A percentile compares a stretch with the other conserved stretches of the same genome.
Evolutionary conservation across 2,329 filamentous ascomycete species (phyloP).

Genomic region (Ophiostoma ips): DNA sequence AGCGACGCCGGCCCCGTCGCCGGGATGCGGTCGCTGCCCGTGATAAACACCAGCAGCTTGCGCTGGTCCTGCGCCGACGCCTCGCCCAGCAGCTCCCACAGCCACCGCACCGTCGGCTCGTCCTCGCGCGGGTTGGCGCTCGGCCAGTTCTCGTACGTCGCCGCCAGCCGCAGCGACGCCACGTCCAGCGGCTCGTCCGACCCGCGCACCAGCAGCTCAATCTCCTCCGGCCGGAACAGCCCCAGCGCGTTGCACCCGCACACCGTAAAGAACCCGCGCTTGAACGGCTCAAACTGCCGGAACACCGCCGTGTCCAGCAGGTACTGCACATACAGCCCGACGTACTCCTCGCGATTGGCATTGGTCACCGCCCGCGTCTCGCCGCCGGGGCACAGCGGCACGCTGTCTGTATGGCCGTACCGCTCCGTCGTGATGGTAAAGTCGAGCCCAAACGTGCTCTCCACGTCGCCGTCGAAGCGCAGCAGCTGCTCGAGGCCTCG

Average conservation of each 20-base stretch:
- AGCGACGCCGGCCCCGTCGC: slow-evolving; percentile 74
- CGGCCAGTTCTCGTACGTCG: slow-evolving; percentile 71
- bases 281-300: slow-evolving; percentile 85
- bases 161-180: slow-evolving; percentile 57
- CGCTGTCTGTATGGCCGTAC: slow-evolving; percentile 53
- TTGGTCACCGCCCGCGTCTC: slow-evolving; percentile 70
- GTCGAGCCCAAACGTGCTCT: slow-evolving; percentile 65
- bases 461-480: slow-evolving; percentile 73
- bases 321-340: slow-evolving; percentile 70
- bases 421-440: slow-evolving; percentile 67
- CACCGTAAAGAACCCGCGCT: slow-evolving; percentile 83
- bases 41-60: slow-evolving; percentile 72
- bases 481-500: slow-evolving; percentile 62
- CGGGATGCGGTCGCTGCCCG: slow-evolving; percentile 79
- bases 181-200: slow-evolving; percentile 78
- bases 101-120: slow-evolving; percentile 65
- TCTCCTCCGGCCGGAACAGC: slow-evolving; percentile 80
- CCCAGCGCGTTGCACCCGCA: slow-evolving; percentile 79
- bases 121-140: slow-evolving; percentile 37
- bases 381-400: slow-evolving; percentile 62
- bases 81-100: slow-evolving; percentile 68
- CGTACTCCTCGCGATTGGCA: slow-evolving; percentile 69
- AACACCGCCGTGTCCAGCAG: slow-evolving; percentile 64
- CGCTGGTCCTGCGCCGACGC: slow-evolving; percentile 56
- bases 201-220: slow-evolving; percentile 73